Base-by-base conservation (phyloP, 1,284 basidiomycete species). In the Ceratorhiza oryzae-sativae region DNA sequence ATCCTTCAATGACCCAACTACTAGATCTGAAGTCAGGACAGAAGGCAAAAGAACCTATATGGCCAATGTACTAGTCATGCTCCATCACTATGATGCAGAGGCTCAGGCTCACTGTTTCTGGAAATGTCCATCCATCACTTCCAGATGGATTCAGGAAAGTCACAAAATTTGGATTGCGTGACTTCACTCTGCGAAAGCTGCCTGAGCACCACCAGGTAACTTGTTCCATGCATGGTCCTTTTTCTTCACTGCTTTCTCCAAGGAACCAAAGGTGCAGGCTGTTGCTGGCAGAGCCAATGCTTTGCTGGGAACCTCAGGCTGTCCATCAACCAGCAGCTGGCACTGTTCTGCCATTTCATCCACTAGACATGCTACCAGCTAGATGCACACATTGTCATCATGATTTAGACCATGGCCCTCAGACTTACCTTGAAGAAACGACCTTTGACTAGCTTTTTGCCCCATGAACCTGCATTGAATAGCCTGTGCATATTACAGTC, bases 381-480 rank as follows among this genome's bases (percentile, higher is more conserved):
- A 18, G 18, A 4, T 4, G 8, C 12, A 4, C 12, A 48, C 12
- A 20, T 6, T 13, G 45, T 48, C n/a, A 48, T 18, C 8, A 6
- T 18, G 5, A 20, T 48, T 5, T 5, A n/a, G 9, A 48, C 45
- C 45, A 48, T 20, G n/a, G 15, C 45, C 15, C n/a, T n/a, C 8
- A 15, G 23, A 8, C 58, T 23, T 27, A 61, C 59, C 41, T n/a
- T 6, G 18, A 42, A 61, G 6, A 61, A 45, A 4, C 59, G 59
- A 6, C 59, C 59, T 13, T 42, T 32, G 1, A 39, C 39, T 1
- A 61, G 39, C 39, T 61, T 61, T 15, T 30, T 23, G 3, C 48
- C 48, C 59, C 59, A 61, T 2, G 60, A 34, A 23, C 42, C 27
- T 3, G 60, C 42, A 18, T 62, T 62, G 60, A 62, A 62, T 4